These are phyloP conservation scores for Apiotrichum gracile DNA, from an alignment of 1,284 basidiomycete genomes.

Conservation along the genomic window DNA sequence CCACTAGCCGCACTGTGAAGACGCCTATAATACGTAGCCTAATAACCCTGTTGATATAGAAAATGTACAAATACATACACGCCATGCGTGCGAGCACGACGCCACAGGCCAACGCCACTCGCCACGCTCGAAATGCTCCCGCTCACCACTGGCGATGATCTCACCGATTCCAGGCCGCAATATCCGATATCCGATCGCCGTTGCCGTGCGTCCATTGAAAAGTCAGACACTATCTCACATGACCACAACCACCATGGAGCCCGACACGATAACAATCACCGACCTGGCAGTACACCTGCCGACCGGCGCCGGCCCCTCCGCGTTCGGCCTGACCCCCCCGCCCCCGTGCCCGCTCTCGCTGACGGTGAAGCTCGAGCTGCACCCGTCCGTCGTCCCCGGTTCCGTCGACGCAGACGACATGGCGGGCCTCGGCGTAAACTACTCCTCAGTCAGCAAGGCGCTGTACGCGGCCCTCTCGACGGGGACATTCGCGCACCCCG, in stretches of 20 bases:
- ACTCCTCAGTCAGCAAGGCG: slow-evolving; percentile 40
- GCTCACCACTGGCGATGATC: not conserved
- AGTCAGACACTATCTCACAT: not conserved
- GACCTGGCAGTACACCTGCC: slow-evolving; percentile 38
- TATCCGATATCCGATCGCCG: not conserved
- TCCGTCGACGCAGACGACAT: slow-evolving; percentile 36
- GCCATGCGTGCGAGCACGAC: too few species aligned
- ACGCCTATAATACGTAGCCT: too few species aligned
- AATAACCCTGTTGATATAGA: too few species aligned
- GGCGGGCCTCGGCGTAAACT: slow-evolving; percentile 44
- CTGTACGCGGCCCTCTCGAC: slow-evolving; percentile 24
- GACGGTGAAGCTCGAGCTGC: slow-evolving; percentile 29
- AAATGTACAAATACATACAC: too few species aligned
- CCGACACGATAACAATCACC: slow-evolving; percentile 36
- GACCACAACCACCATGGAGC: not conserved
- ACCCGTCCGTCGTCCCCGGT: slow-evolving; percentile 25
- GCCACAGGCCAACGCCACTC: too few species aligned
- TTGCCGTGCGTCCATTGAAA: not conserved
- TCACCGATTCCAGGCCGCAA: not conserved
- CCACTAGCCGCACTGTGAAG: too few species aligned
- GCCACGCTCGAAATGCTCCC: not conserved
- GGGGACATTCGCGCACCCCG: slow-evolving; percentile 16
- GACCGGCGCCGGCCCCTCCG: slow-evolving; percentile 41
- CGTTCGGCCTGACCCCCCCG: slow-evolving; percentile 36
- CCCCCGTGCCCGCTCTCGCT: slow-evolving; percentile 40